phyloP scores from a whole-genome alignment of 129 eudicot genomes.

The Heracleum sosnowskyi region DNA sequence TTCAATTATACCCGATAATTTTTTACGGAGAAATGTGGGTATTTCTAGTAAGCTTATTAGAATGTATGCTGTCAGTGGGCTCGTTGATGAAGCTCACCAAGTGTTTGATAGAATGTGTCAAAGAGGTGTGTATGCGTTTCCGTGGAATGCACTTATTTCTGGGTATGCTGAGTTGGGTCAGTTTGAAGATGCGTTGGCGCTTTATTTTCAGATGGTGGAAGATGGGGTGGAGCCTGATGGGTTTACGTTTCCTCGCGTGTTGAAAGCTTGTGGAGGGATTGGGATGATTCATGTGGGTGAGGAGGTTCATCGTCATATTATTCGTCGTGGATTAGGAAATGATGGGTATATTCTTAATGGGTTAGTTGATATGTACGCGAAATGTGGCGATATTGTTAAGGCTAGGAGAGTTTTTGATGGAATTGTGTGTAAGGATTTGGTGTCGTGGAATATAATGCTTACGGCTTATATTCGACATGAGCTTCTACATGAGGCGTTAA shows the following conservation, averaged over 20 bases:
- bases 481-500: slow-evolving; percentile 35
- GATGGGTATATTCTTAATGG: slow-evolving; percentile 59
- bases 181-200: slow-evolving; percentile 76
- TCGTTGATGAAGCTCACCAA: slow-evolving; percentile 70
- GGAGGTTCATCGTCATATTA: slow-evolving; percentile 69
- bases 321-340: slow-evolving; percentile 55
- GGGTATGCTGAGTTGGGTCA: slow-evolving; percentile 69
- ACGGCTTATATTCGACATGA: slow-evolving; percentile 48
- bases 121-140: slow-evolving; percentile 41
- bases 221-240: slow-evolving; percentile 75
- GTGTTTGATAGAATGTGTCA: slow-evolving; percentile 75
- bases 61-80: slow-evolving; percentile 55
- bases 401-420: slow-evolving; percentile 58
- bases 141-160: slow-evolving; percentile 75
- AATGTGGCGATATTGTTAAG: slow-evolving; percentile 76
- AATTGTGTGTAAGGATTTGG: slow-evolving; percentile 46
- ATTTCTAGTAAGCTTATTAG: slow-evolving; percentile 66
- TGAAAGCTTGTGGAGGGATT: slow-evolving; percentile 77
- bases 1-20: slow-evolving; percentile 43
- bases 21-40: slow-evolving; percentile 57
- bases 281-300: slow-evolving; percentile 61
- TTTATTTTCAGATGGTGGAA: slow-evolving; percentile 88
- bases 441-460: slow-evolving; percentile 80
- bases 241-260: slow-evolving; percentile 71
- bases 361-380: slow-evolving; percentile 80